Evolutionary conservation across 306 rosid species (phyloP).

Genomic region (Amphicarpaea edgeworthii): DNA sequence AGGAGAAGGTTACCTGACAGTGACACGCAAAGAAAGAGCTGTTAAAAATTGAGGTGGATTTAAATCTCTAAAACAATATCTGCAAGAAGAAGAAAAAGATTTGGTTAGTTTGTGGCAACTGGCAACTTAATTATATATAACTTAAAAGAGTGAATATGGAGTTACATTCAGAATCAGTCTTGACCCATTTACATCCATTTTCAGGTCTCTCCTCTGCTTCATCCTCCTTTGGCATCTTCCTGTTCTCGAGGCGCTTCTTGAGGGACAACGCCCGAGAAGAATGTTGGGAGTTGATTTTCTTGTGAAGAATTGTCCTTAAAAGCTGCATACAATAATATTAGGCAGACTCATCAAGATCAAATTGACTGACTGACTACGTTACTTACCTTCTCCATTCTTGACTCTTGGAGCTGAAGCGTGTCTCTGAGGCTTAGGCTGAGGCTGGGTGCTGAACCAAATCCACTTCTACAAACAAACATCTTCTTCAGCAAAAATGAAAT

Average conservation of each 20-base stretch:
- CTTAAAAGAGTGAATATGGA: neutral
- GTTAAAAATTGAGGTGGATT: constrained; percentile 34
- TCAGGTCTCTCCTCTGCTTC: constrained; percentile 42
- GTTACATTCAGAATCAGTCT: constrained; percentile 92
- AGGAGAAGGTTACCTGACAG: constrained; percentile 42
- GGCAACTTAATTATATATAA: neutral
- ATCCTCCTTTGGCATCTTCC: constrained; percentile 48
- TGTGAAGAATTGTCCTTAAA: constrained; percentile 72
- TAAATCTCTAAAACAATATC: constrained; percentile 89
- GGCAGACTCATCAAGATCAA: neutral
- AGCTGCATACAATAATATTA: constrained; percentile 48
- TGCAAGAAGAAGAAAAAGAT: constrained; percentile 46
- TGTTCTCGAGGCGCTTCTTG: constrained; percentile 62
- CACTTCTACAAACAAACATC: constrained; percentile 74
- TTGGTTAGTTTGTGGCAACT: neutral
- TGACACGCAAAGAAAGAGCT: constrained; percentile 47
- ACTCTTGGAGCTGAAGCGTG: constrained; percentile 60
- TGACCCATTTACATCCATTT: constrained; percentile 78
- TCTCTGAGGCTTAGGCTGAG: constrained; percentile 71
- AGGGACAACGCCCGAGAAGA: constrained; percentile 54
- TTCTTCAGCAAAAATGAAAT: constrained; percentile 74
- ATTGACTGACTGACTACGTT: neutral
- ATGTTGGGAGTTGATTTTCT: constrained; percentile 60
- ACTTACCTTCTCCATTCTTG: constrained; percentile 84
- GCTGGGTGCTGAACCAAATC: constrained; percentile 68